These are phyloP conservation scores for Leptomonas pyrrhocoris DNA, from an alignment of 208 protist species.

Conservation along the genomic window DNA sequence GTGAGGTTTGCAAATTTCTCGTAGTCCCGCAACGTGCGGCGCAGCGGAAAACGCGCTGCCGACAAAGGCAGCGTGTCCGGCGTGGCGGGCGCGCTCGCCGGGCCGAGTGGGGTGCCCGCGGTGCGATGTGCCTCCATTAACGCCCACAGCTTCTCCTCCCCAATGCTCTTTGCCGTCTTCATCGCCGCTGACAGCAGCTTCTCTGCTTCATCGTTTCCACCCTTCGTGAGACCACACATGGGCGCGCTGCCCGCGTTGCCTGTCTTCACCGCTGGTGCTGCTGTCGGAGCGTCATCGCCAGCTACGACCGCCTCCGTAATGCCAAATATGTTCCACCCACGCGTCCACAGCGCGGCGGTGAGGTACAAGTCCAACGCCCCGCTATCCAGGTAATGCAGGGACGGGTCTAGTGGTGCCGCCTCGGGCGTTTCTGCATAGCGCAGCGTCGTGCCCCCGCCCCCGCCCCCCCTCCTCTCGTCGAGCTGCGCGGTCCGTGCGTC, in stretches of 20 bases:
- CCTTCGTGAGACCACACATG: neutral
- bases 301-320: slow-evolving; percentile 42
- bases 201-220: neutral
- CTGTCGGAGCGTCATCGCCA: neutral
- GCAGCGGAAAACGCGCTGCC: slow-evolving; percentile 12
- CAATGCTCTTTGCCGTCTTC: slow-evolving; percentile 6
- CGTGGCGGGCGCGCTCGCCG: neutral
- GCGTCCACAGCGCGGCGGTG: slow-evolving; percentile 50
- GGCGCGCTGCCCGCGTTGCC: neutral
- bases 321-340: slow-evolving; percentile 59
- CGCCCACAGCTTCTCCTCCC: slow-evolving; percentile 20
- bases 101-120: slow-evolving; percentile 15
- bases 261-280: neutral
- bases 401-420: slow-evolving; percentile 42
- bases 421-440: slow-evolving; percentile 13
- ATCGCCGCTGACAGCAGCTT: neutral
- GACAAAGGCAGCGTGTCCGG: neutral
- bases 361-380: slow-evolving; percentile 41
- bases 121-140: slow-evolving; percentile 12
- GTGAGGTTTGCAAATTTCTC: slow-evolving; percentile 22
- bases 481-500: slow-evolving; percentile 15
- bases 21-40: slow-evolving; percentile 24
- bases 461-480: neutral
- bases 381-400: slow-evolving; percentile 36
- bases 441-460: too few species aligned